Conservation (phyloP, 2,329 filamentous ascomycete genomes). For the Anthostomella pinea region DNA sequence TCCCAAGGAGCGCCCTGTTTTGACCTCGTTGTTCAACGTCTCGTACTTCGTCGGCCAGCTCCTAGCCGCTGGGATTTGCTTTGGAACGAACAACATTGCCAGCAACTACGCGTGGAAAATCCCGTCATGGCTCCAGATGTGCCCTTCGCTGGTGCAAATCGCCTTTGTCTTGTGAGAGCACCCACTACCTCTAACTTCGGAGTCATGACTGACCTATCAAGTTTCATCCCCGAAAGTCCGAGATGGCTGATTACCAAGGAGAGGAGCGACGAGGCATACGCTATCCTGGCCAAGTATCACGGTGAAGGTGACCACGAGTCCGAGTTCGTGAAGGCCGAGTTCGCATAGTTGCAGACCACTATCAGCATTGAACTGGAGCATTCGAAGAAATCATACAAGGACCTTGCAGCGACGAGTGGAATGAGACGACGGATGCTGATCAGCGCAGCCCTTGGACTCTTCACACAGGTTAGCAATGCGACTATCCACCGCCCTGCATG, state of each 20-base stretch:
- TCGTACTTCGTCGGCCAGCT: slow-evolving; percentile 55
- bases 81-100: slow-evolving; percentile 42
- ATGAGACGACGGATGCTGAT: slow-evolving; percentile 39
- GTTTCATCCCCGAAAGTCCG: slow-evolving; percentile 57
- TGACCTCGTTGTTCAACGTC: slow-evolving; percentile 60
- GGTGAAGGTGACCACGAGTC: slow-evolving; percentile 45
- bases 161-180: slow-evolving; percentile 34
- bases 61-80: slow-evolving; percentile 47
- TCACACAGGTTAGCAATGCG: slow-evolving; percentile 30
- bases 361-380: slow-evolving; percentile 51
- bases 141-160: slow-evolving; percentile 41
- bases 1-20: slow-evolving; percentile 56
- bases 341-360: slow-evolving; percentile 54
- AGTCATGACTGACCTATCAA: slow-evolving; percentile 4
- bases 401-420: slow-evolving; percentile 40
- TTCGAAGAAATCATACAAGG: slow-evolving; percentile 43
- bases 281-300: slow-evolving; percentile 45
- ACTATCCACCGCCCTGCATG: neutral
- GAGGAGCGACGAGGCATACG: slow-evolving; percentile 45
- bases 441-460: slow-evolving; percentile 37
- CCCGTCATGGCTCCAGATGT: slow-evolving; percentile 45
- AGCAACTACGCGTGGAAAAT: slow-evolving; percentile 43
- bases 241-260: slow-evolving; percentile 56
- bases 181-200: neutral
- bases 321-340: slow-evolving; percentile 51